Percentiles rank a stretch among this genome's conserved stretches.
Conservation (phyloP, 257 asterid species). For the Solanum chilense region DNA sequence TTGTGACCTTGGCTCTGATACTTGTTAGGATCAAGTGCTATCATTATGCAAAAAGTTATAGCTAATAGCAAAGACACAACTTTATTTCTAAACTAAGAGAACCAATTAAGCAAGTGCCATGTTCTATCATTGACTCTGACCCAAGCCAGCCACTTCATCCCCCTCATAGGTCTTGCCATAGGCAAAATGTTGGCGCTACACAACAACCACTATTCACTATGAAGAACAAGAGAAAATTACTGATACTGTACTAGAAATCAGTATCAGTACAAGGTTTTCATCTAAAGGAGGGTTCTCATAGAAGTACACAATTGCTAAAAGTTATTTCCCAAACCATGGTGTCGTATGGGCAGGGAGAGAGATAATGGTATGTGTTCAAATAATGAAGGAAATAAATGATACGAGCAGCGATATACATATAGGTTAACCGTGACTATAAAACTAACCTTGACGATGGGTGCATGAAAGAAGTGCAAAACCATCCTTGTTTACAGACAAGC, state of each 20-base stretch:
- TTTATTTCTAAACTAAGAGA: background rate
- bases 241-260: background rate
- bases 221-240: background rate
- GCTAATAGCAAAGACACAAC: background rate
- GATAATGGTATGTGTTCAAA: background rate
- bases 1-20: background rate
- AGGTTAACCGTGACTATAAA: background rate
- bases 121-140: background rate
- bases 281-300: background rate
- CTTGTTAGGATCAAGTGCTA: background rate
- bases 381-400: no score
- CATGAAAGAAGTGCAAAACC: constrained; percentile 69
- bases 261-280: background rate
- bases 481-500: constrained; percentile 78
- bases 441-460: constrained; percentile 63
- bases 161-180: background rate
- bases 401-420: background rate
- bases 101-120: background rate
- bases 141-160: background rate
- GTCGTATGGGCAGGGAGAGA: background rate
- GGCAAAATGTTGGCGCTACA: background rate
- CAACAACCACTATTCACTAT: background rate
- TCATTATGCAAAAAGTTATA: background rate
- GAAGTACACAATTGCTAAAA: background rate
- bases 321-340: background rate